Evolutionary conservation across 2,329 filamentous ascomycete species (phyloP), one percentile per base, ranked within the genome.

Genomic region (Hypoxylon sp.): DNA sequence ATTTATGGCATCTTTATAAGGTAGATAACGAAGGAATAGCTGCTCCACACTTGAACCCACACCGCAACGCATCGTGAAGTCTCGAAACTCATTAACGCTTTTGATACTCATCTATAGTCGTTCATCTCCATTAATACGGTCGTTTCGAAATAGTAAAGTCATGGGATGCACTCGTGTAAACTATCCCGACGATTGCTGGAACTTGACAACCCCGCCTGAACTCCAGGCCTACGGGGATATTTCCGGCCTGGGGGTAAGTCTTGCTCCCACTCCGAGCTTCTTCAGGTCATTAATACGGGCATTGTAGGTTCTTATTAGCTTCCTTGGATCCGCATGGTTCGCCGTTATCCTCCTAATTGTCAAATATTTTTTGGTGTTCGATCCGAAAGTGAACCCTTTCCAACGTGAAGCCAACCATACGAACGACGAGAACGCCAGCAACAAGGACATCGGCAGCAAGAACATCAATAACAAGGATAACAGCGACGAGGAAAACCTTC

Each of bases 221-320:
- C 22, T 48, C 3, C 24, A 29, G 46, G 22, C 46, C 13, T 48
- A 48, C 5, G 46, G 46, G 22, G 22, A 48, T 48, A 48, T 48
- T 14, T 48, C 46, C 24, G 46, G 22, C 11, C 13, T 29, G 3
- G 46, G 46, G 22, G 46, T 29, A 48, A 29, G 11, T 13, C 46
- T 8, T 29, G 5, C 22, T 48, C n/a, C 24, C 46, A 24, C 8
- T 1, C 5, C 9, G 14, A 13, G n/a, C 37, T 17, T 5, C 9
- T 24, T 5, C 5, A 14, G 24, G 46, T 17, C 13, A 14, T 10
- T 48, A n/a, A 26, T 24, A n/a, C 13, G 46, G n/a, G 11, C 11
- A 24, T 13, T 44, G 6, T 22, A 48, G 22, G 46, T 29, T n/a
- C 11, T n/a, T n/a, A n/a, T 48, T 48, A 17, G n/a, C 14, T 48